Conservation (phyloP, 129 eudicot genomes). For the Helichrysum umbraculigerum region DNA sequence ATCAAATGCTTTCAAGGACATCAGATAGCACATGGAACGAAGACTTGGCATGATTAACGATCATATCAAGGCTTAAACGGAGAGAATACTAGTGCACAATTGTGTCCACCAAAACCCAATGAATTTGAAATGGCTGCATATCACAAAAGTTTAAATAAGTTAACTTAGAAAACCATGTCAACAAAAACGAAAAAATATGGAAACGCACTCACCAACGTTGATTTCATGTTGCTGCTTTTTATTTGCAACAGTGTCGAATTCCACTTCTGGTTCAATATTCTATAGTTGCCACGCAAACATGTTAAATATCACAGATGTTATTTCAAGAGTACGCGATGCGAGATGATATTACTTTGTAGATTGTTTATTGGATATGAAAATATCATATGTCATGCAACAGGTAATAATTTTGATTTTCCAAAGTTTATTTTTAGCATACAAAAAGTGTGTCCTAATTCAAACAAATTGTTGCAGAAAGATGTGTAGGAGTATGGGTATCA, state of each 20-base stretch:
- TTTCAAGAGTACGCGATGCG: not conserved
- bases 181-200: too few species aligned
- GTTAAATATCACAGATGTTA: not conserved
- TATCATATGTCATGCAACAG: too few species aligned
- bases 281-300: not conserved
- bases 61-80: slow-evolving; percentile 74
- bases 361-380: too few species aligned
- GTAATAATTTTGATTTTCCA: too few species aligned
- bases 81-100: slow-evolving; percentile 85
- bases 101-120: slow-evolving; percentile 92
- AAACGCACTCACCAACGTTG: slow-evolving; percentile 75
- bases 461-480: not conserved
- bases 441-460: not conserved
- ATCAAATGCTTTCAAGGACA: too few species aligned
- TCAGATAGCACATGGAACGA: too few species aligned
- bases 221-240: slow-evolving; percentile 89
- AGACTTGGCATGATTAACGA: too few species aligned
- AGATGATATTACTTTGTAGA: too few species aligned
- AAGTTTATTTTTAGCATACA: too few species aligned
- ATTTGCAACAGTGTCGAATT: slow-evolving; percentile 89
- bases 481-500: not conserved
- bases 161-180: not conserved
- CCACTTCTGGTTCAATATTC: slow-evolving; percentile 69
- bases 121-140: slow-evolving; percentile 90
- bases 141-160: not conserved